Base-by-base conservation (phyloP, 2,329 filamentous ascomycete species). In the Talaromyces sp. region DNA sequence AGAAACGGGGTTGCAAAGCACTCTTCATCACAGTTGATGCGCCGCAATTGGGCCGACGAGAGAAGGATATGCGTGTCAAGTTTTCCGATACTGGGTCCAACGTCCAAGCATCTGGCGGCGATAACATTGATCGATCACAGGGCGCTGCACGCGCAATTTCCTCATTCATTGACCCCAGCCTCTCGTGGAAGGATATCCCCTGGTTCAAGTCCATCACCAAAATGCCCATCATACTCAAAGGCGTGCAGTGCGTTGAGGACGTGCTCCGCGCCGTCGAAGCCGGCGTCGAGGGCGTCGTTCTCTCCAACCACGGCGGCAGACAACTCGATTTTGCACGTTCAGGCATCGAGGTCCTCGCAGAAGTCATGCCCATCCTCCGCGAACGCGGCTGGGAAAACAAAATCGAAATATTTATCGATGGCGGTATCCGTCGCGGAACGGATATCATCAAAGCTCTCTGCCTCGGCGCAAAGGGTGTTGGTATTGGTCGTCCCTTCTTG, bases 11-110 rank as follows among this genome's bases (percentile, higher is more conserved):
- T 33, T 98, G 95, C 84, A 95, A 92, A 80, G 95, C 90, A 10
- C 87, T 99, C 19, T 99, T 99, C 84, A 97, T 99, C 81, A 99
- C 95, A 2, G 95, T 99, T 63, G 95, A 99, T 77, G 95, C 95
- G 61, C 95, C 95, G 6, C 94, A 98, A 79, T 88, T 99, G 25
- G 95, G 95, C 49, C 89, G 95, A 45, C 86, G 95, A 70, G 95
- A 99, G 79, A 99, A 98, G 82, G 95, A 98, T 77, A 98, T 98
- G 95, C 91, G 95, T 45, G 87, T 86, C 69, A 98, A 98, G 79
- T 96, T 96, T 75, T 87, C 87, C 43, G 94, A 97, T 71, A 86
- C 86, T 15, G 94, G 93, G 9, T 90, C 90, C 33, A 90, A 88
- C 73, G 92, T 98, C 15, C 95, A 98, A 79, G 79, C 82, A 13